Evolutionary conservation across 169 alveolate species (phyloP).

Genomic region (Eimeria sp.): DNA sequence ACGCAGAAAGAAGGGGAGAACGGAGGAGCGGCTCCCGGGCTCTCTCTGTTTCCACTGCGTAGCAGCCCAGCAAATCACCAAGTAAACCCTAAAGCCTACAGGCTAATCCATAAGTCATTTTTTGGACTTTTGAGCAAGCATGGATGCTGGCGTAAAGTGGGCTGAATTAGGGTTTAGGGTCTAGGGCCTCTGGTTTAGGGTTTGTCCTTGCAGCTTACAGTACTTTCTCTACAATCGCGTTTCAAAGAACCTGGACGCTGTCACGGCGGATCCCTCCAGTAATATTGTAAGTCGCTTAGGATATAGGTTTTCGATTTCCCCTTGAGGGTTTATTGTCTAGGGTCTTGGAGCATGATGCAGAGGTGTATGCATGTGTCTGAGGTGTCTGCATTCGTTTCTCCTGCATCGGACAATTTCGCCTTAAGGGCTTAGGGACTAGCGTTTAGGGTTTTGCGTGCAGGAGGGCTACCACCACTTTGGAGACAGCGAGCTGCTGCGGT

Average conservation of each 20-base stretch:
- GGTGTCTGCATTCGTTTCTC: too few species aligned
- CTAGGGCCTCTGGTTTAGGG: background rate
- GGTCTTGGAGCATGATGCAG: background rate
- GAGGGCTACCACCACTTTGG: slow-evolving; percentile 80
- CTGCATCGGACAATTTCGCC: background rate
- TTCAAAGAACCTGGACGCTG: slow-evolving; percentile 73
- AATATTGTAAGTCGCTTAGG: background rate
- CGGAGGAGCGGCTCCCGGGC: background rate
- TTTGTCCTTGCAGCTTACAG: slow-evolving; percentile 53
- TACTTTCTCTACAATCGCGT: slow-evolving; percentile 58
- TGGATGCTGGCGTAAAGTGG: background rate
- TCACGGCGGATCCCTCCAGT: slow-evolving; percentile 27
- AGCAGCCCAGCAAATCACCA: slow-evolving; percentile 28
- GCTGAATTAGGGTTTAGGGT: slow-evolving; percentile 1
- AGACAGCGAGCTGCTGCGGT: slow-evolving; percentile 75
- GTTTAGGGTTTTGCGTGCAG: slow-evolving; percentile 23
- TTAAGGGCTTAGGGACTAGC: background rate
- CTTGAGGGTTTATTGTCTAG: background rate
- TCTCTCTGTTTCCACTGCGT: slow-evolving; percentile 36
- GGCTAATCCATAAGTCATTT: background rate
- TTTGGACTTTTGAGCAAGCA: background rate
- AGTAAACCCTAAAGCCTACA: background rate
- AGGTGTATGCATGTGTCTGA: background rate
- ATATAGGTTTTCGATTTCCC: background rate
- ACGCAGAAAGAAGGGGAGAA: slow-evolving; percentile 45